Percentiles rank a stretch among this genome's conserved stretches.
Conservation (phyloP, 2,329 filamentous ascomycete species). For the Beauveria brongniartii region DNA sequence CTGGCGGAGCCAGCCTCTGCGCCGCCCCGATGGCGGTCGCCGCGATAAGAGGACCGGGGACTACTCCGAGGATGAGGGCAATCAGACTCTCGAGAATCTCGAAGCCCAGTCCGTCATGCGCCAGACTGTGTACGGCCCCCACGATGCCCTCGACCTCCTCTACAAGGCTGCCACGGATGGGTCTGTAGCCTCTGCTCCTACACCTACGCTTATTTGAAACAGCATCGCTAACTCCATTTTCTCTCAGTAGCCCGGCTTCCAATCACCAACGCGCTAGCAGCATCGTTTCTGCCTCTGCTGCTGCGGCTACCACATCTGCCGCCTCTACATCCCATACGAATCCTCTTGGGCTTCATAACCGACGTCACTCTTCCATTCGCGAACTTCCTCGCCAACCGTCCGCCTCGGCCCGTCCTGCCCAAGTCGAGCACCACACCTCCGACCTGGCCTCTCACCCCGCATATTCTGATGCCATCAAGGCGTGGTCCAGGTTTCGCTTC, state of each 20-base stretch:
- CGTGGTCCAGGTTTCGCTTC: conserved; percentile 90
- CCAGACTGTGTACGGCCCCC: conserved; percentile 75
- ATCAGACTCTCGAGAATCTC: conserved; percentile 55
- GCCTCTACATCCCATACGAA: conserved; percentile 7
- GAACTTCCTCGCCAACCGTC: conserved; percentile 14
- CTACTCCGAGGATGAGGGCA: conserved; percentile 43
- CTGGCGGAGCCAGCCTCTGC: conserved; percentile 58
- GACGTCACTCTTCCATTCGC: conserved; percentile 9
- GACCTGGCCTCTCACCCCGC: conserved; percentile 42
- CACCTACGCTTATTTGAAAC: background rate
- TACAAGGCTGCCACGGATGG: conserved; percentile 75
- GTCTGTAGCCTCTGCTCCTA: conserved; percentile 27
- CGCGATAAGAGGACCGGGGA: conserved; percentile 24
- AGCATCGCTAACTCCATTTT: background rate
- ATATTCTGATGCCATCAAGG: conserved; percentile 64
- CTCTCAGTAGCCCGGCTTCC: background rate
- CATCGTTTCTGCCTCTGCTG: conserved; percentile 18
- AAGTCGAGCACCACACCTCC: conserved; percentile 40
- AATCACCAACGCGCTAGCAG: conserved; percentile 24
- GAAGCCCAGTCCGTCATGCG: conserved; percentile 59
- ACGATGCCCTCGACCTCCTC: conserved; percentile 84
- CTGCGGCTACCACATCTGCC: conserved; percentile 12
- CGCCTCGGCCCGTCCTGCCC: conserved; percentile 20
- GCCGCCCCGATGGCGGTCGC: conserved; percentile 44
- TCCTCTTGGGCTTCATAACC: background rate